Base-by-base conservation (phyloP, 441 rosid genomes). In the Erysimum cheiri region DNA sequence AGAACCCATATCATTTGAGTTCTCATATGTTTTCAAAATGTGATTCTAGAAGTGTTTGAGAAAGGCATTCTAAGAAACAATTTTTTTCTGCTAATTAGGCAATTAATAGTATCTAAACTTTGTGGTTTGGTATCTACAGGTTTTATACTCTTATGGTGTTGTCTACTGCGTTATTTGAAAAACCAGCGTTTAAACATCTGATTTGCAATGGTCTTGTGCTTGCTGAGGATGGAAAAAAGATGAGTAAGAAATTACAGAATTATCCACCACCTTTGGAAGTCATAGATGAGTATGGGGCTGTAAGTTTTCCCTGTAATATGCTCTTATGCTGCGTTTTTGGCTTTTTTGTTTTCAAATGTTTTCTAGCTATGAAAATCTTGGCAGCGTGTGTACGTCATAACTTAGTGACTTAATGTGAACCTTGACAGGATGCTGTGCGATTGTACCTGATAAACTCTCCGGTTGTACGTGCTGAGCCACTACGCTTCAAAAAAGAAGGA, bases 201-300 rank as follows among this genome's bases (percentile, higher is more conserved):
- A 85, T 96, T 59, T 96, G 99, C 87, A 96, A 88, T 80, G 99
- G 99, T 40, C 98, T 90, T 73, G 98, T 93, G 44, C 88, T 93
- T 69, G 98, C 96, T 36, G 95, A 92, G 80, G 99, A 96, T 86
- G 98, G 98, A 47, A 96, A 88, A 81, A 96, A 96, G 88, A 91
- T 96, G 99, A 83, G 91, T 83, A 93, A 96, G 80, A 90, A 82
- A 64, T 80, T 93, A 78, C 86, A 78, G 76, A 96, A 92, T 70
- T 96, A 91, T 80, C 98, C 99, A 29, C 84, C 97, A 13, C 98
- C 98, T 36, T 65, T 85, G 77, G 94, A 96, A 29, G 93, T 96
- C 64, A 91, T 96, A 64, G 74, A 87, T 83, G 93, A 91, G 58
- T 87, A 93, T 60, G 99, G 99, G 54, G 99, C 99, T 70, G 98